Conservation (phyloP, 2,329 filamentous ascomycete genomes). For the Ceratocystis lukuohia region DNA sequence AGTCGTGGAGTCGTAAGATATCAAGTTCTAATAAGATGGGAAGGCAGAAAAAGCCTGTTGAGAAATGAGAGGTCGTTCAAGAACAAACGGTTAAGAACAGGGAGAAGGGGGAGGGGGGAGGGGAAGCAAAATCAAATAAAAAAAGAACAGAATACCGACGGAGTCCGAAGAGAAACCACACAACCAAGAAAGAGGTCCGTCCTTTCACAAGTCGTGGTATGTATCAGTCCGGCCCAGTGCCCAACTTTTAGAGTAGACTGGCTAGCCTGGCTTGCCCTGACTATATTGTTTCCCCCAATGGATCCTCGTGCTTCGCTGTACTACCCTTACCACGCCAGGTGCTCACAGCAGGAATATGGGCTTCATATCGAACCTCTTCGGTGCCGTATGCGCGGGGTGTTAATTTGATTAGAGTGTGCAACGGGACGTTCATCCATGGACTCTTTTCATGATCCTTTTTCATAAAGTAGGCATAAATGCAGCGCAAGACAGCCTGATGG, state of each 20-base stretch:
- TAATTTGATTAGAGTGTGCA: constrained; percentile 92
- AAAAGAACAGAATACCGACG: not conserved
- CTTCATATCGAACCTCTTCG: constrained; percentile 73
- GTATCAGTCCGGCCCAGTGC: no score
- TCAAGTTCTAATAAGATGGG: constrained; percentile 2
- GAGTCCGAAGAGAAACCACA: not conserved
- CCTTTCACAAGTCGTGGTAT: no score
- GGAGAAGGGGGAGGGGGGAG: no score
- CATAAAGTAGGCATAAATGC: constrained; percentile 99
- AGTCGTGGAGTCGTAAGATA: constrained; percentile 1
- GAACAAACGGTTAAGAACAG: not conserved
- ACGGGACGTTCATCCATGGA: constrained; percentile 96
- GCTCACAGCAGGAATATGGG: constrained; percentile 87
- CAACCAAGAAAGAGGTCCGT: not conserved
- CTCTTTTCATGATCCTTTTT: constrained; percentile 85
- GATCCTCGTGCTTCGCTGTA: constrained; percentile 73
- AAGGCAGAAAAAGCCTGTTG: not conserved
- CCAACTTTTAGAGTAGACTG: no score
- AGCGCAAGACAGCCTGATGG: constrained; percentile 89
- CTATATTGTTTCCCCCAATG: constrained; percentile 27
- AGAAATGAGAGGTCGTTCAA: not conserved
- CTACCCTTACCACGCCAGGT: constrained; percentile 93
- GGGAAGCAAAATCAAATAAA: not conserved
- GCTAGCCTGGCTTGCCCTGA: not conserved
- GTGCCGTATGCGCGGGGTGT: constrained; percentile 91